Evolutionary conservation across 345 rosid genomes (phyloP).

Genomic region (Citropsis articulata): DNA sequence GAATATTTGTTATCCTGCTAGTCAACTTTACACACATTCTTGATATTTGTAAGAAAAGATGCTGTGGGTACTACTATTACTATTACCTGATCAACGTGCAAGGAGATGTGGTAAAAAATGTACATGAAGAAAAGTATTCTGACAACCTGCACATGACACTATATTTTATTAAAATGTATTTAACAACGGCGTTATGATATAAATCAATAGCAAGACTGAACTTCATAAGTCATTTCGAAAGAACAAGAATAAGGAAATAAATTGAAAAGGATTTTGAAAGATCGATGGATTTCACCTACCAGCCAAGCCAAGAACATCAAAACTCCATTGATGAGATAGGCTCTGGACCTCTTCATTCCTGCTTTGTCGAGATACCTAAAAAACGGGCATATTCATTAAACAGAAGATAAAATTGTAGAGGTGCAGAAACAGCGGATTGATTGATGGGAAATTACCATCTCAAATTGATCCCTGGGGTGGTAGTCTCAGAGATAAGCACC

Average conservation of each 20-base stretch:
- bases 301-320: conserved; percentile 72
- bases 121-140: conserved; percentile 69
- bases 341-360: conserved; percentile 74
- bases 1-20: neutral
- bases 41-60: neutral
- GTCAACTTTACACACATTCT: neutral
- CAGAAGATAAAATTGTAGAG: neutral
- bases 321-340: conserved; percentile 77
- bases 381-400: conserved; percentile 4
- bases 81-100: conserved; percentile 69
- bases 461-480: conserved; percentile 82
- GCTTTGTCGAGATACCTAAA: conserved; percentile 71
- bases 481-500: conserved; percentile 82
- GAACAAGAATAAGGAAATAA: neutral
- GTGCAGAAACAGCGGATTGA: neutral
- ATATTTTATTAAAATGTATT: conserved; percentile 2
- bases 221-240: neutral
- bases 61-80: neutral
- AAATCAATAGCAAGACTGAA: neutral
- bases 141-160: conserved; percentile 54
- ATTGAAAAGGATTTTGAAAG: neutral
- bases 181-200: neutral
- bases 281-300: conserved; percentile 42
- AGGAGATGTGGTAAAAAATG: conserved; percentile 72
- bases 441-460: conserved; percentile 59